phyloP scores from a whole-genome alignment of 306 rosid species.

The Bauhinia variegata region DNA sequence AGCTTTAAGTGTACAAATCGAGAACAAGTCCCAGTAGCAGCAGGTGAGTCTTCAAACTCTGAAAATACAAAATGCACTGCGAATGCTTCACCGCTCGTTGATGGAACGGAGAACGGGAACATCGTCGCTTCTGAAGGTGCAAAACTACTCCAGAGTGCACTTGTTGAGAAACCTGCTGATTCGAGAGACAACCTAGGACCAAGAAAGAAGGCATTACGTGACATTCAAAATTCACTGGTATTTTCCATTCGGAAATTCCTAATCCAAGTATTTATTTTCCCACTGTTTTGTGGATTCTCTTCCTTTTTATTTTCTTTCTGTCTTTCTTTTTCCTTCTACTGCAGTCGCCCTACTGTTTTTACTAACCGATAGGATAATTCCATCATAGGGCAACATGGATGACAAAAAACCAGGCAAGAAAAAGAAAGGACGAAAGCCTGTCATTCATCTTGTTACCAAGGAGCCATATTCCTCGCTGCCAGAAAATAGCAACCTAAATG shows the following conservation, averaged over 20 bases:
- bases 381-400: slow-evolving; percentile 50
- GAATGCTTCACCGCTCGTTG: slow-evolving; percentile 28
- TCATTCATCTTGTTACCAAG: slow-evolving; percentile 51
- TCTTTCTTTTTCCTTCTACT: too few species aligned
- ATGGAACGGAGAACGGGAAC: slow-evolving; percentile 31
- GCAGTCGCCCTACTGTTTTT: slow-evolving; percentile 22
- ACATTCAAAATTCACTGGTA: slow-evolving; percentile 81
- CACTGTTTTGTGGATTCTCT: background rate
- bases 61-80: slow-evolving; percentile 37
- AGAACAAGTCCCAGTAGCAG: slow-evolving; percentile 38
- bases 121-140: slow-evolving; percentile 58
- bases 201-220: slow-evolving; percentile 68
- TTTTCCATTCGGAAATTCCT: slow-evolving; percentile 28
- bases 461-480: slow-evolving; percentile 47
- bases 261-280: background rate
- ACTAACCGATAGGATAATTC: slow-evolving; percentile 30
- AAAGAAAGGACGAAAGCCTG: slow-evolving; percentile 49
- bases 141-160: slow-evolving; percentile 58
- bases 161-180: slow-evolving; percentile 56
- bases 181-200: slow-evolving; percentile 40
- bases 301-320: background rate
- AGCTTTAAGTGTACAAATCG: slow-evolving; percentile 76
- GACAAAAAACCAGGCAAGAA: slow-evolving; percentile 49
- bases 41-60: slow-evolving; percentile 41
- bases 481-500: slow-evolving; percentile 37